Base-by-base conservation (phyloP, 108 stramenopile genomes). In the Conticribra guillardii region DNA sequence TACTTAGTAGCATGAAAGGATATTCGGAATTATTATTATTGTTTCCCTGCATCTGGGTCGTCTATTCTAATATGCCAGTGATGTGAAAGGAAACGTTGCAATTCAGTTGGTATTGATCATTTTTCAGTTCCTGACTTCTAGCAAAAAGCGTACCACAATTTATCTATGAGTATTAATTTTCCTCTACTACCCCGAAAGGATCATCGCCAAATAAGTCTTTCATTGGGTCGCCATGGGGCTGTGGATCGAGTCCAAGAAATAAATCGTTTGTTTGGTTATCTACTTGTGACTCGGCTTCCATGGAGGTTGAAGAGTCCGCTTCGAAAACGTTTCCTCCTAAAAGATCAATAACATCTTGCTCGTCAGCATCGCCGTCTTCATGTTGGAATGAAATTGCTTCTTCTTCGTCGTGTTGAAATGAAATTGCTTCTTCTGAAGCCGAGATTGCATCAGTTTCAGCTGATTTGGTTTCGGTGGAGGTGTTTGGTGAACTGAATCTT, bases 131-230 rank as follows among this genome's bases (percentile, higher is more conserved):
- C n/a, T n/a, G n/a, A n/a, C n/a, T n/a, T n/a, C n/a, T n/a, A n/a
- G n/a, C n/a, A n/a, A n/a, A n/a, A n/a, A n/a, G n/a, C n/a, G n/a
- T n/a, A n/a, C n/a, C n/a, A n/a, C n/a, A n/a, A n/a, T n/a, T n/a
- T n/a, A n/a, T n/a, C n/a, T n/a, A n/a, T n/a, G n/a, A n/a, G n/a
- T n/a, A n/a, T n/a, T n/a, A n/a, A n/a, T n/a, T n/a, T n/a, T n/a
- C n/a, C n/a, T n/a, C n/a, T n/a, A n/a, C n/a, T n/a, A n/a, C n/a
- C n/a, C 16, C 15, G 29, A 32, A 15, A 26, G 29, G n/a, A 53
- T 55, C 60, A 64, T 63, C 61, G 45, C 29, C 48, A 66, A 66
- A 67, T 46, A 74, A 29, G 31, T 74, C 32, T 24, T 66, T 27
- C 16, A 46, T 28, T 17, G 63, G 63, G 60, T 58, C 62, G 32